Base-by-base conservation (phyloP, 441 rosid genomes). In the Bruguiera hainesii region DNA sequence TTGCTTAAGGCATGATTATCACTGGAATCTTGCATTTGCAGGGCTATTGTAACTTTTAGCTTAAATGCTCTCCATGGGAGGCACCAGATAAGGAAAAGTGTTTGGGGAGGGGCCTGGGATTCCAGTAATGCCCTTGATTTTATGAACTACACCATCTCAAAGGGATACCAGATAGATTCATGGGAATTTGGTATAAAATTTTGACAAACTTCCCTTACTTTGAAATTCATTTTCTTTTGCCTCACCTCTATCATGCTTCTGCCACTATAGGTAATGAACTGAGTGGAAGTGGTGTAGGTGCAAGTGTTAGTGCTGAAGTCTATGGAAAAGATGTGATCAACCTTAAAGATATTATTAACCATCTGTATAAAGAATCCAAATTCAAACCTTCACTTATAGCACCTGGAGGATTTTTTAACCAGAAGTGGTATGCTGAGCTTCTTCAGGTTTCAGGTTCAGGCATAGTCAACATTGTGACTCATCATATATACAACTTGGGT, bases 401-500 rank as follows among this genome's bases (percentile, higher is more conserved):
- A 64, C 99, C 99, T 42, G 99, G 99, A 68, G 99, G 99, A 33
- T 92, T 90, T 80, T 95, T 85, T 67, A 81, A 90, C 19, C 67
- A 69, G 71, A 56, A 75, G 51, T 95, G 99, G 99, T 95, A 67
- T 71, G 69, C 89, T 30, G 83, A 82, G 80, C 79, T 91, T 73
- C 95, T 95, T 71, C 82, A 81, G 76, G 78, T 84, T 76, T 86
- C 99, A n/a, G 98, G 99, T 60, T 65, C 87, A 0, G 77, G 83
- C 50, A 81, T 81, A n/a, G 71, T 95, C 37, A 73, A 91, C 65
- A 71, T 49, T 1, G 66, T 94, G 84, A 87, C 97, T 71, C 97
- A 91, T 79, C 99, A 94, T 74, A 87, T 94, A 73, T 94, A 94
- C 89, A 94, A 94, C 78, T 83, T 94, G 52, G 99, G 99, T 68